These are phyloP conservation scores for Drechmeria coniospora DNA, from an alignment of 2,329 filamentous ascomycete genomes.

Conservation along the genomic window DNA sequence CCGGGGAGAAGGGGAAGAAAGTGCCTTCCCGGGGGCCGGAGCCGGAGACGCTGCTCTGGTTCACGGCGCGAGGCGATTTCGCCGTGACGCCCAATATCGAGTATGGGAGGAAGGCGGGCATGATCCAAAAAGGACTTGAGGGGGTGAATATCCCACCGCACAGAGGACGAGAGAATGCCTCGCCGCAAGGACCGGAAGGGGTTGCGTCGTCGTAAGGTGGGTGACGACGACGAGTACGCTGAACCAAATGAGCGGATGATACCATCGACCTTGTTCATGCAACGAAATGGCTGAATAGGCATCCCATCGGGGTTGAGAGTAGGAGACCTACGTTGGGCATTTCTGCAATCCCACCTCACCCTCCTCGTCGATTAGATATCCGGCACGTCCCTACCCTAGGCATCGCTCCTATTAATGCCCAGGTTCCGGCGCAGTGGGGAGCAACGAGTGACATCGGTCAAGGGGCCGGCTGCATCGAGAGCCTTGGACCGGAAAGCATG, in stretches of 20 bases:
- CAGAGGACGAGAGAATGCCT: conserved; percentile 5
- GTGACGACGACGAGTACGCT: too few species aligned
- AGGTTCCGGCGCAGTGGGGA: too few species aligned
- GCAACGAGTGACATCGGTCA: conserved; percentile 45
- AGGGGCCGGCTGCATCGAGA: conserved; percentile 52
- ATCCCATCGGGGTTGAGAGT: too few species aligned
- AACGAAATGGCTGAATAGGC: too few species aligned
- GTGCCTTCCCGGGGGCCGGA: conserved; percentile 20
- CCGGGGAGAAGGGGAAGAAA: conserved; percentile 7
- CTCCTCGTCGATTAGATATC: too few species aligned
- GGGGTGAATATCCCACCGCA: conserved; percentile 19
- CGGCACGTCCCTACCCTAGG: too few species aligned
- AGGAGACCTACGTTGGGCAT: too few species aligned
- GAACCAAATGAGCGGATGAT: too few species aligned
- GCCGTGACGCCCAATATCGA: conserved; percentile 30
- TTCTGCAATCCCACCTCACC: too few species aligned
- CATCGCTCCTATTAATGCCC: too few species aligned
- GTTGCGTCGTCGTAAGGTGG: background rate
- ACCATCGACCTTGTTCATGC: background rate
- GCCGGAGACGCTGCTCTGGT: conserved; percentile 32
- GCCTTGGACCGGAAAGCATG: conserved; percentile 42
- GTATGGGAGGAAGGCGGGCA: conserved; percentile 19
- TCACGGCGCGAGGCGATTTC: conserved; percentile 27
- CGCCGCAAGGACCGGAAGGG: conserved; percentile 3
- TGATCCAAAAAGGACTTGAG: conserved; percentile 17